These are phyloP conservation scores for Dryas alaskensis DNA, from an alignment of 306 rosid species.

Conservation along the genomic window DNA sequence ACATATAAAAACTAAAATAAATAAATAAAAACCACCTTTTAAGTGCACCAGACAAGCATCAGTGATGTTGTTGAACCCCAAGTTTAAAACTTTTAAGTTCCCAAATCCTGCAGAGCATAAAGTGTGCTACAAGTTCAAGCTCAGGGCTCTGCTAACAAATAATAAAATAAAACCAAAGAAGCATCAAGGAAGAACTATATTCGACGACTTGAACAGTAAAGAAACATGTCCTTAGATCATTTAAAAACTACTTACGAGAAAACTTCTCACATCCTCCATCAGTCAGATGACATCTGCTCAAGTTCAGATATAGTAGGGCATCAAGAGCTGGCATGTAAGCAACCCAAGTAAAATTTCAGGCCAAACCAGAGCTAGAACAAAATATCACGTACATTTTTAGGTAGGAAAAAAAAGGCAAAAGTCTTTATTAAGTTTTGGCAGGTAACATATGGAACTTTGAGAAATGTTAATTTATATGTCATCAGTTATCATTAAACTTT, in stretches of 20 bases:
- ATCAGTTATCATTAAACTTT: not conserved
- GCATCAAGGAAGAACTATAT: constrained; percentile 16
- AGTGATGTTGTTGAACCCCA: constrained; percentile 70
- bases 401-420: not conserved
- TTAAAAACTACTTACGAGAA: constrained; percentile 62
- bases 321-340: constrained; percentile 59
- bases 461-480: not conserved
- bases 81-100: constrained; percentile 68
- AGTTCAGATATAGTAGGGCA: constrained; percentile 67
- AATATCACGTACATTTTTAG: not conserved
- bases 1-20: not conserved
- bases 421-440: not conserved
- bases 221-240: constrained; percentile 8
- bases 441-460: not conserved
- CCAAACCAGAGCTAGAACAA: constrained; percentile 24
- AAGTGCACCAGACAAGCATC: constrained; percentile 72
- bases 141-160: not conserved
- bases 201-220: not conserved
- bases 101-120: constrained; percentile 55
- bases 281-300: constrained; percentile 66
- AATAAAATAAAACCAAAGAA: not conserved
- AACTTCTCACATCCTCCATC: constrained; percentile 63
- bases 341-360: constrained; percentile 21
- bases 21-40: constrained; percentile 53
- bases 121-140: constrained; percentile 10